A percentile compares a stretch with the other conserved stretches of the same genome.
Evolutionary conservation across 2,329 filamentous ascomycete species (phyloP).

Genomic region (Penicillium sp.): DNA sequence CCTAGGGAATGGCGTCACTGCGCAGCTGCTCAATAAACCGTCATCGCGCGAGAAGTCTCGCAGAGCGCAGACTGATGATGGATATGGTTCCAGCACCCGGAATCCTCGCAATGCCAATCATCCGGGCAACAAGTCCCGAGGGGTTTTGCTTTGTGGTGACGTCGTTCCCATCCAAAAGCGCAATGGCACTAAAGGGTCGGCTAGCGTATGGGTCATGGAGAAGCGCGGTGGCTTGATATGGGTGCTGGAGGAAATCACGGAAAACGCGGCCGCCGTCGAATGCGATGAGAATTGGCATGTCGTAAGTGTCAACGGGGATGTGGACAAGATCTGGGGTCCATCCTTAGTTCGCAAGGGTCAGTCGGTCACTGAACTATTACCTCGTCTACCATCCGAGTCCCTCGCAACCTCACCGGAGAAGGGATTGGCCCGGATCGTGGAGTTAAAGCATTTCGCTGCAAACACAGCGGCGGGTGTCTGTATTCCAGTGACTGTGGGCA

Average conservation of each 20-base stretch:
- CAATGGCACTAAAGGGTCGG: conserved; percentile 86
- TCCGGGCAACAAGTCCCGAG: conserved; percentile 72
- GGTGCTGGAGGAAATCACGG: conserved; percentile 96
- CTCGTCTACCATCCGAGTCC: conserved; percentile 73
- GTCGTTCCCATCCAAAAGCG: conserved; percentile 98
- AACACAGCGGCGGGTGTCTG: conserved; percentile 73
- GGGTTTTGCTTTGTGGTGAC: conserved; percentile 90
- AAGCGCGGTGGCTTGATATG: conserved; percentile 92
- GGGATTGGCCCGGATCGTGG: conserved; percentile 73
- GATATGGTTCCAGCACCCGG: conserved; percentile 49
- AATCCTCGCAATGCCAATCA: conserved; percentile 63
- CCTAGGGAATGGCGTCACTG: conserved; percentile 81
- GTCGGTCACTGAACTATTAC: conserved; percentile 75
- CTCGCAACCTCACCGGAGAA: conserved; percentile 66
- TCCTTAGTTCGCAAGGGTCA: conserved; percentile 65
- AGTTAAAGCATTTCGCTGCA: conserved; percentile 79
- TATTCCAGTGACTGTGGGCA: conserved; percentile 80
- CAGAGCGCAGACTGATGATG: conserved; percentile 59
- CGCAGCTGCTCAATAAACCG: conserved; percentile 82
- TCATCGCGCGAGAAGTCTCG: conserved; percentile 54
- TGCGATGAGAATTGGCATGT: conserved; percentile 78
- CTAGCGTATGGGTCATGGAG: conserved; percentile 98
- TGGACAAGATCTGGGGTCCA: conserved; percentile 81
- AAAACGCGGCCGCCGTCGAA: conserved; percentile 77
- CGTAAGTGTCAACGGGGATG: conserved; percentile 68